These are phyloP conservation scores for Nannochloris sp. DNA, from an alignment of 139 green algal genomes.

Conservation along the genomic window DNA sequence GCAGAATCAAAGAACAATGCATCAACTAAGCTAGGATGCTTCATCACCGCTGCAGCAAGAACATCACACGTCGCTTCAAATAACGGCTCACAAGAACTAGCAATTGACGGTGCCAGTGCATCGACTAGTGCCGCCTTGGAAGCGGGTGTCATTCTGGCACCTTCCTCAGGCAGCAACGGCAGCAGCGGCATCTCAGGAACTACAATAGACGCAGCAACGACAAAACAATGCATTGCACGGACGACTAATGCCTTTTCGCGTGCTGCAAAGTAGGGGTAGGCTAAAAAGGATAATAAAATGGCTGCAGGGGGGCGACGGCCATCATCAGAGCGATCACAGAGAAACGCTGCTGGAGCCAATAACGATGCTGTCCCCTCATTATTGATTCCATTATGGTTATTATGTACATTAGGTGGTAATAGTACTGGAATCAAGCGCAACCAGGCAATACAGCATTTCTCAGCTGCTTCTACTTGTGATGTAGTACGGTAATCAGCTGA, in stretches of 20 bases:
- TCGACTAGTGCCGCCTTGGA: background rate
- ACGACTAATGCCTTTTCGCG: constrained; percentile 11
- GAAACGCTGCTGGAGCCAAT: constrained; percentile 11
- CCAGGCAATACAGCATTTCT: constrained; percentile 29
- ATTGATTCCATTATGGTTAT: background rate
- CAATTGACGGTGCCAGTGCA: background rate
- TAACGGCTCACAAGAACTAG: background rate
- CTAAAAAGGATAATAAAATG: constrained; percentile 29
- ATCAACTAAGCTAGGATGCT: constrained; percentile 41
- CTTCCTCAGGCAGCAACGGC: constrained; percentile 20
- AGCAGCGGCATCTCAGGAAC: constrained; percentile 7
- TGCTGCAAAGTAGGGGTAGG: constrained; percentile 29
- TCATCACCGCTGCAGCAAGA: constrained; percentile 25
- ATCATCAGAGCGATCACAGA: background rate
- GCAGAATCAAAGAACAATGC: constrained; percentile 39
- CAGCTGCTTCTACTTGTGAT: constrained; percentile 18
- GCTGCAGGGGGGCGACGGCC: constrained; percentile 16
- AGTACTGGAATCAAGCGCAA: constrained; percentile 33
- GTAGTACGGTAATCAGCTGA: too few species aligned
- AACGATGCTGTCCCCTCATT: background rate
- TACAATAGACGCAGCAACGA: constrained; percentile 1
- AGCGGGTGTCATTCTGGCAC: background rate
- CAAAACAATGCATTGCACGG: constrained; percentile 10
- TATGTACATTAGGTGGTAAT: constrained; percentile 6
- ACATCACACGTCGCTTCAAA: constrained; percentile 32